phyloP scores from a whole-genome alignment of 768 basidiomycete species.

The Amanita pallidorosea region DNA sequence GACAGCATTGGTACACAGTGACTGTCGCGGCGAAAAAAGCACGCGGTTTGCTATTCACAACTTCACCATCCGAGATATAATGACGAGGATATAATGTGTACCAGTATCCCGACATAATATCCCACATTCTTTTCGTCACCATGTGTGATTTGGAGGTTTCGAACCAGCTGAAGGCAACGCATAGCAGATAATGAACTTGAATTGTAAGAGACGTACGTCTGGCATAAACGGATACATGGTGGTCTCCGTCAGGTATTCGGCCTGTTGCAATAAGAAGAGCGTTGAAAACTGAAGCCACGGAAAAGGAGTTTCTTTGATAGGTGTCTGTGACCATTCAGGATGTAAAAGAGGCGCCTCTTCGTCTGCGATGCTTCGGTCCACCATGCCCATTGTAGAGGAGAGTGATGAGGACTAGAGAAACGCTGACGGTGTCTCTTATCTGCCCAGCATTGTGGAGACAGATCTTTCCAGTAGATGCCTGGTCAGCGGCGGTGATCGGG shows the following conservation, averaged over 20 bases:
- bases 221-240: constrained; percentile 75
- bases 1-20: constrained; percentile 67
- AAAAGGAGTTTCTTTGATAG: constrained; percentile 14
- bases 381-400: no score
- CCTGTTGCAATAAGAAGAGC: constrained; percentile 47
- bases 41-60: constrained; percentile 53
- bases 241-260: constrained; percentile 40
- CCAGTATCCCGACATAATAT: constrained; percentile 69
- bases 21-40: constrained; percentile 63
- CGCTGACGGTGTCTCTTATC: no score
- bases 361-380: no score
- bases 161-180: constrained; percentile 18
- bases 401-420: no score
- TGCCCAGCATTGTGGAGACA: no score
- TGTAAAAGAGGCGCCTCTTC: no score
- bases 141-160: constrained; percentile 33
- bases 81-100: constrained; percentile 13
- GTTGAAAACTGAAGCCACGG: constrained; percentile 64
- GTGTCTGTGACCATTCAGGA: no score
- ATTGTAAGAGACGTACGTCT: constrained; percentile 31
- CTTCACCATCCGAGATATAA: neutral
- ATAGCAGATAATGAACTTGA: neutral
- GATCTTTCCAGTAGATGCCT: no score
- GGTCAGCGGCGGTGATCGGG: no score
- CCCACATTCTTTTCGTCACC: constrained; percentile 64